Evolutionary conservation across 2,329 filamentous ascomycete genomes (phyloP), one percentile per base, ranked within the genome.

Genomic region (Diaporthe nobilis): DNA sequence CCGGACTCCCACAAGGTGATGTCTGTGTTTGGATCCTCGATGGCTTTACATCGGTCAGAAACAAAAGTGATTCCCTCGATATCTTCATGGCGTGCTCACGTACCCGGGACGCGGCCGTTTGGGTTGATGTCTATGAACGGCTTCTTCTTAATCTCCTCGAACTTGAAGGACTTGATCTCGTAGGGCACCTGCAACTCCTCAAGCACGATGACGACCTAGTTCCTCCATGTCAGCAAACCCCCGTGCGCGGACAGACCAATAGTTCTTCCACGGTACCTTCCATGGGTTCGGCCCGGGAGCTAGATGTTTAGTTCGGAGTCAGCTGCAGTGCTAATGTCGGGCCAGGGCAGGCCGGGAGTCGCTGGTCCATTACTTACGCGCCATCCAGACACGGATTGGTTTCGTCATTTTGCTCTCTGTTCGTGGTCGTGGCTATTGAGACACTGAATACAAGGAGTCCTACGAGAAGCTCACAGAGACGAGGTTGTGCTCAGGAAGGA

Each of bases 1-100:
- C 86, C 86, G 31, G 83, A 85, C 79, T 73, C 87, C 84, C 86
- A 89, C 55, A 86, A 81, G 1, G 82, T 83, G 55, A 88, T 80
- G 71, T 82, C 83, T 71, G 86, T 87, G 47, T 84, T 83, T 34
- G 85, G 84, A 73, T 88, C 87, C 74, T 87, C 81, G 51, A 88
- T 80, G 42, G 63, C 63, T 67, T 25, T 0, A 42, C 4, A 65
- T 15, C 60, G 13, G 15, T 44, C 28, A 47, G 22, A 39, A 39
- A 39, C n/a, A 63, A 25, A 25, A 13, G 12, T 15, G 6, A 42
- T 22, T 37, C 88, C 86, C 72, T 87, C 80, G 53, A 88, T 79
- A 44, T 85, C 83, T 2, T 84, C 25, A 12, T 5, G 34, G 85
- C 2, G 85, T 71, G 34, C 78, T 76, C 4, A 51, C 63, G 31